Evolutionary conservation across 23 red algal species (phyloP).

Genomic region (Gracilaria caudata): DNA sequence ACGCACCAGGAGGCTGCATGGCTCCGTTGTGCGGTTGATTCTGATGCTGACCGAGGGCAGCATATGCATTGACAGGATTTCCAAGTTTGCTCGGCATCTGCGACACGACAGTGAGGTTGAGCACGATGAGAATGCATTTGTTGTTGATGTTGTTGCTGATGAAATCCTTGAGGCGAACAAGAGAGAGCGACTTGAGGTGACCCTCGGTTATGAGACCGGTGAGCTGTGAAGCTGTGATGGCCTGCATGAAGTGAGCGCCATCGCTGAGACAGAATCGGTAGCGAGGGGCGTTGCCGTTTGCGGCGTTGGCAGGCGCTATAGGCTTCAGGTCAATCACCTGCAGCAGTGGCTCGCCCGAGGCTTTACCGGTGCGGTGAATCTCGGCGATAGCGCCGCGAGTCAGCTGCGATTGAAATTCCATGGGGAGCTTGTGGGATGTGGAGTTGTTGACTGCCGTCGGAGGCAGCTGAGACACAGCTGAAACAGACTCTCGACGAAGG

Average conservation of each 20-base stretch:
- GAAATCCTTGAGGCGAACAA: constrained; percentile 85
- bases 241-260: constrained; percentile 79
- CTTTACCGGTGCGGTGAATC: constrained; percentile 59
- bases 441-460: too few relatives aligned
- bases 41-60: constrained; percentile 14
- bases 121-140: constrained; percentile 83
- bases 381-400: constrained; percentile 57
- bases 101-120: constrained; percentile 85
- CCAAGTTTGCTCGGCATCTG: constrained; percentile 71
- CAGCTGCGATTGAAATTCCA: neutral
- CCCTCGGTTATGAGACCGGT: constrained; percentile 75
- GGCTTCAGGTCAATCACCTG: constrained; percentile 82
- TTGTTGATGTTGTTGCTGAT: constrained; percentile 81
- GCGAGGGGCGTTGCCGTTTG: constrained; percentile 63
- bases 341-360: constrained; percentile 45
- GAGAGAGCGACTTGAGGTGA: constrained; percentile 62
- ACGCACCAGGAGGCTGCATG: neutral
- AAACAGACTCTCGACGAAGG: too few relatives aligned
- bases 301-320: constrained; percentile 40
- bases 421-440: neutral
- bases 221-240: constrained; percentile 92
- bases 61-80: constrained; percentile 73
- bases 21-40: neutral
- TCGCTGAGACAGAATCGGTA: constrained; percentile 85
- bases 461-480: too few relatives aligned